Evolutionary conservation across 2,329 filamentous ascomycete genomes (phyloP).

Genomic region (Colletotrichum trifolii): DNA sequence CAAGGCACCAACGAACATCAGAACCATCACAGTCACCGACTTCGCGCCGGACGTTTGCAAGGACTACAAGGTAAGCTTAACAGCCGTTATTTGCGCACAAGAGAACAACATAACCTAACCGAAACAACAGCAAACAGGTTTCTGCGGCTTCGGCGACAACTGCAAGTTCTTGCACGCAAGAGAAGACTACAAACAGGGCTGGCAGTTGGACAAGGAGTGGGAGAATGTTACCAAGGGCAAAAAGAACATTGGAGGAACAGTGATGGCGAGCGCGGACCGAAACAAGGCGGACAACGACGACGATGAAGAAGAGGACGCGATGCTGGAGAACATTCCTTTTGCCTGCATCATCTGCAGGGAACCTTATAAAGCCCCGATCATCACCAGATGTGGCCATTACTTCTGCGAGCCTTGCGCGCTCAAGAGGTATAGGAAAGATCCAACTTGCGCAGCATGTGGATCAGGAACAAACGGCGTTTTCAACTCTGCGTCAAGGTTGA

Average conservation of each 20-base stretch:
- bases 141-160: slow-evolving; percentile 71
- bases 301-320: slow-evolving; percentile 71
- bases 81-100: too few species aligned
- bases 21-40: slow-evolving; percentile 90
- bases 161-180: slow-evolving; percentile 85
- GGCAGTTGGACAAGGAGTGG: slow-evolving; percentile 96
- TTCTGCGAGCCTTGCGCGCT: slow-evolving; percentile 94
- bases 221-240: slow-evolving; percentile 82
- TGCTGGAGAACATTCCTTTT: slow-evolving; percentile 88
- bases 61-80: slow-evolving; percentile 68
- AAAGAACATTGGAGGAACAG: slow-evolving; percentile 69
- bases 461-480: slow-evolving; percentile 90
- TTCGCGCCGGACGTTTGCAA: slow-evolving; percentile 96
- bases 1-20: slow-evolving; percentile 88
- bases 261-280: slow-evolving; percentile 69
- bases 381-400: slow-evolving; percentile 94
- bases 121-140: slow-evolving; percentile 46
- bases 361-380: slow-evolving; percentile 80
- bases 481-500: slow-evolving; percentile 85
- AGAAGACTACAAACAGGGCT: slow-evolving; percentile 88
- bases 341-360: slow-evolving; percentile 88
- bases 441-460: slow-evolving; percentile 87
- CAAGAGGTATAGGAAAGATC: slow-evolving; percentile 86
- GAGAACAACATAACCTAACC: too few species aligned
- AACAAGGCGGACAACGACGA: slow-evolving; percentile 51